Base-by-base conservation (phyloP, 116 monocot genomes). In the Iris pallida region DNA sequence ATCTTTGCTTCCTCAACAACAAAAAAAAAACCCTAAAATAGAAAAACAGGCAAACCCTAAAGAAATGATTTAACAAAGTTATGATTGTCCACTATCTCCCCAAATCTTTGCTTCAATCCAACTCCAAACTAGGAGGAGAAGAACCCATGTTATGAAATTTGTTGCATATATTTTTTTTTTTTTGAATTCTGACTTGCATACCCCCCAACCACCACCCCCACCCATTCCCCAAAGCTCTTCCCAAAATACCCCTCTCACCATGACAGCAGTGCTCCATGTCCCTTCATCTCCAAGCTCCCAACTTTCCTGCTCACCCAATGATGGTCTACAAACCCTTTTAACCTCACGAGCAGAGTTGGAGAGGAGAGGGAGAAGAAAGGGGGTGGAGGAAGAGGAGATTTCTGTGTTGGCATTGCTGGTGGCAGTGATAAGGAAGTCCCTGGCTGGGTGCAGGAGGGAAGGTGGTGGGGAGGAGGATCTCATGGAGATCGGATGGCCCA, bases 401-500 rank as follows among this genome's bases (percentile, higher is more conserved):
- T 80, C 84, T 6, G 46, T 87, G 59, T 78, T 76, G 68, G 79
- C 82, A 11, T 53, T 87, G 62, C 43, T 87, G 68, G 65, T 87
- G 30, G 65, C 73, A 52, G 73, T 73, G 52, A 30, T 91, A 17
- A 81, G 78, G 73, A 84, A 71, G 73, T 77, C 77, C 8, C 43
- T 85, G 59, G 57, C 77, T 2, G 71, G 72, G 16, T 86, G 81
- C 77, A 81, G 65, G 71, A 75, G 66, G 78, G 80, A 75, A 63
- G 65, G 56, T 4, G 76, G 61, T 42, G 83, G 44, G 64, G 76
- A 70, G 10, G 52, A 42, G 30, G 66, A 67, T 12, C 44, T 62
- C 40, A 81, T 88, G 88, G 88, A 88, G 77, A 88, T 88, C 66
- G 81, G 88, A 45, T 78, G 78, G 81, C 88, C 88, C 5, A 83